These are phyloP conservation scores for Tetradesmus lagerheimii DNA, from an alignment of 139 green algal genomes.

Conservation along the genomic window DNA sequence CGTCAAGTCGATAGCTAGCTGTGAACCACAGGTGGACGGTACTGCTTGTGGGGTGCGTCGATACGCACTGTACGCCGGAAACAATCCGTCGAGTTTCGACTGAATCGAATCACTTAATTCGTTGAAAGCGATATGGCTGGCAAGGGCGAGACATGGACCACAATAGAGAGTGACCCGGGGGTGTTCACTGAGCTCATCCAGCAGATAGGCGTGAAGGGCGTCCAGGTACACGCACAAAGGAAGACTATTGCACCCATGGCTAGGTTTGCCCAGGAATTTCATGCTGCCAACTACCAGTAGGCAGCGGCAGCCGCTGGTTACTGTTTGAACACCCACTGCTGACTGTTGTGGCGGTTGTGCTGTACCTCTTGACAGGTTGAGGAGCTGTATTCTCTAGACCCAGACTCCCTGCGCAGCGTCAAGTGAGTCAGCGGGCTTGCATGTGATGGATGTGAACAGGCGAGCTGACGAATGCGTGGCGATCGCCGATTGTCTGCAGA, in stretches of 20 bases:
- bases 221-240: conserved; percentile 74
- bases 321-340: not conserved
- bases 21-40: not conserved
- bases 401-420: conserved; percentile 28
- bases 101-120: not conserved
- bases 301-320: not conserved
- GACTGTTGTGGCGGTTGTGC: not conserved
- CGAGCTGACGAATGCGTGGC: not conserved
- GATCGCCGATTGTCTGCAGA: no score
- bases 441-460: not conserved
- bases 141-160: conserved; percentile 77
- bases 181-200: conserved; percentile 97
- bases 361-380: conserved; percentile 72
- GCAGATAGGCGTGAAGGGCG: conserved; percentile 88
- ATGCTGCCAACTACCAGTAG: not conserved
- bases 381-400: conserved; percentile 92
- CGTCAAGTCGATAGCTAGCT: not conserved
- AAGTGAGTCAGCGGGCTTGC: conserved; percentile 25
- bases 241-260: not conserved
- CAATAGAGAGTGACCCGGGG: conserved; percentile 92
- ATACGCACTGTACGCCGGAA: not conserved
- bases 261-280: not conserved
- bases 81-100: not conserved
- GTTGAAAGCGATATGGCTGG: not conserved
- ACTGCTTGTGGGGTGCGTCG: not conserved